phyloP scores from a whole-genome alignment of 1,139 yeast species.

The Pichia sp. region DNA sequence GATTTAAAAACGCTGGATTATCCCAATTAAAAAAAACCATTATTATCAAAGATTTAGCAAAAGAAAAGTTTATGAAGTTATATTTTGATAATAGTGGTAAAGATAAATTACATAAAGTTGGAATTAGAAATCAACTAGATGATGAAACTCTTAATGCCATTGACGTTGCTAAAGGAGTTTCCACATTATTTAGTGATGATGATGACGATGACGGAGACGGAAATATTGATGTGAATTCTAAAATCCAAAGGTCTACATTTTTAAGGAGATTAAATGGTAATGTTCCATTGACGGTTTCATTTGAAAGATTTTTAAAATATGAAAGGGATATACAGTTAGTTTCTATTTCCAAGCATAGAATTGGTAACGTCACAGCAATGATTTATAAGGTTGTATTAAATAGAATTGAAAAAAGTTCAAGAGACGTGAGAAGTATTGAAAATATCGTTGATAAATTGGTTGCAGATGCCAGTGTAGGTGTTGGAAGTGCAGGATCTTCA shows the following conservation, averaged over 20 bases:
- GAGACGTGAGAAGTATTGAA: conserved; percentile 31
- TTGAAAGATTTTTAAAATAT: conserved; percentile 60
- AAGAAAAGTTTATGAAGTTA: conserved; percentile 25
- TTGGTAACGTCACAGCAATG: conserved; percentile 64
- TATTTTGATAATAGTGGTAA: conserved; percentile 24
- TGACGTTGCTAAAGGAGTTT: conserved; percentile 23
- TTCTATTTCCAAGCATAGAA: conserved; percentile 56
- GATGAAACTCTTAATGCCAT: not conserved
- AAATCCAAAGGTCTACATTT: conserved; percentile 1
- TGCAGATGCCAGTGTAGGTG: conserved; percentile 21
- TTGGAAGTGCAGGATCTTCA: conserved; percentile 16
- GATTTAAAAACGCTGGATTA: conserved; percentile 33
- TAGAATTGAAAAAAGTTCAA: conserved; percentile 52
- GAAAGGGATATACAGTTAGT: conserved; percentile 61
- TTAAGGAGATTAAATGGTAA: conserved; percentile 36
- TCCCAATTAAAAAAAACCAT: conserved; percentile 60
- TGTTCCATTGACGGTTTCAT: conserved; percentile 55
- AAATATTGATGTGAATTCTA: not conserved
- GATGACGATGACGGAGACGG: conserved; percentile 17
- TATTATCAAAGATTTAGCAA: conserved; percentile 61
- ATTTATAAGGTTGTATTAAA: conserved; percentile 57
- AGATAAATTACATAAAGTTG: conserved; percentile 14
- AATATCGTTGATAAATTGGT: conserved; percentile 22
- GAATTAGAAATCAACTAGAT: conserved; percentile 1
- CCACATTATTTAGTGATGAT: conserved; percentile 11